Evolutionary conservation across 78 protist species (phyloP).

Genomic region (Mantamonas sphyraenae): DNA sequence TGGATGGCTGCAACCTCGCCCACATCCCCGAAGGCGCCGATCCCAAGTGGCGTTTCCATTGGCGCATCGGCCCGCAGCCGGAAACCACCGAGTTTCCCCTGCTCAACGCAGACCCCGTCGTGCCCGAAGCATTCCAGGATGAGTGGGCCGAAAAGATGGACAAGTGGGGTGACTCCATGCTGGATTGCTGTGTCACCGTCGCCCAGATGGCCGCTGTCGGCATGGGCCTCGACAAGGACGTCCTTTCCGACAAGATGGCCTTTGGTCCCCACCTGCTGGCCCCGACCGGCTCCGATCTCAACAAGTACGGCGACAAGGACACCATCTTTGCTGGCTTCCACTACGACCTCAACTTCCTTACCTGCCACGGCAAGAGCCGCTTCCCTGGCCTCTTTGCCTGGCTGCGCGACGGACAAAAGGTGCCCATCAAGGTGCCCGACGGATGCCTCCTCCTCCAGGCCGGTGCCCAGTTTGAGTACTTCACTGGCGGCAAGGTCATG

Average conservation of each 20-base stretch:
- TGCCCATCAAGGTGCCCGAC: conserved; percentile 38
- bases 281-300: conserved; percentile 81
- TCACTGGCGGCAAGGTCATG: conserved; percentile 68
- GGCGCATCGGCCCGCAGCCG: conserved; percentile 79
- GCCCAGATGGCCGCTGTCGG: conserved; percentile 43
- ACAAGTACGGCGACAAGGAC: conserved; percentile 26
- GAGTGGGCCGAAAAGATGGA: conserved; percentile 19
- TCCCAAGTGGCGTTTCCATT: conserved; percentile 83
- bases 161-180: conserved; percentile 11
- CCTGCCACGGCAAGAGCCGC: conserved; percentile 73
- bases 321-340: conserved; percentile 79
- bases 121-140: conserved; percentile 37
- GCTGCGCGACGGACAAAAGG: conserved; percentile 19
- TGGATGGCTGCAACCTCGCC: conserved; percentile 12
- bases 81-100: conserved; percentile 39
- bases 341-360: conserved; percentile 77
- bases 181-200: conserved; percentile 6
- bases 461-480: conserved; percentile 74
- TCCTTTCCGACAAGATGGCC: conserved; percentile 42
- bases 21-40: conserved; percentile 44
- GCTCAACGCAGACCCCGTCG: conserved; percentile 59
- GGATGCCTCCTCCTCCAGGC: conserved; percentile 74
- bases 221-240: conserved; percentile 32
- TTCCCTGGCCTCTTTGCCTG: conserved; percentile 60
- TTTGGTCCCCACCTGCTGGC: conserved; percentile 83